A percentile compares a stretch with the other conserved stretches of the same genome.
Evolutionary conservation across 2,329 filamentous ascomycete species (phyloP).

Genomic region (Pseudogymnoascus sp.): DNA sequence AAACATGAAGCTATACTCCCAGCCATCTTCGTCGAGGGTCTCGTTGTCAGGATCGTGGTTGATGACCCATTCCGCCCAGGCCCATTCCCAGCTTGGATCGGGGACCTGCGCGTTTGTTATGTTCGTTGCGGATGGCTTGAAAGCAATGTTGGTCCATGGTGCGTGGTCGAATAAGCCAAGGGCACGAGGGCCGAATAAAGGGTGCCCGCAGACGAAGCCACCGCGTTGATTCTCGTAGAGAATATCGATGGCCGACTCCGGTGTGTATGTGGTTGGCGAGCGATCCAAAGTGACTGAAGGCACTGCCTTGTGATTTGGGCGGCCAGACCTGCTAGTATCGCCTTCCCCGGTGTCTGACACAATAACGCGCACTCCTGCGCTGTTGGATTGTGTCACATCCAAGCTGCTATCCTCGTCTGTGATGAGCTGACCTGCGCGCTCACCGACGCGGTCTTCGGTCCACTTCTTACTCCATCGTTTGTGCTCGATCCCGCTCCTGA

Average conservation of each 20-base stretch:
- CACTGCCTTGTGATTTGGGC: not conserved
- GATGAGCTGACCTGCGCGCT: not conserved
- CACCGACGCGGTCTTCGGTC: not conserved
- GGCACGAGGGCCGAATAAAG: slow-evolving; percentile 81
- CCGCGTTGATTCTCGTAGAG: slow-evolving; percentile 95
- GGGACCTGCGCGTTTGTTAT: slow-evolving; percentile 87
- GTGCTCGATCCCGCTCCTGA: not conserved
- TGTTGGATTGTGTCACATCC: not conserved
- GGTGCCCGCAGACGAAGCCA: slow-evolving; percentile 77
- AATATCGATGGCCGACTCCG: slow-evolving; percentile 64
- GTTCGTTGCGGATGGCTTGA: slow-evolving; percentile 53
- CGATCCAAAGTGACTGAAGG: not conserved
- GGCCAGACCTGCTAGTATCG: not conserved
- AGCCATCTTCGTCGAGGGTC: slow-evolving; percentile 80
- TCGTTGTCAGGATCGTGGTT: slow-evolving; percentile 53
- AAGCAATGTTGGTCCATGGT: slow-evolving; percentile 71
- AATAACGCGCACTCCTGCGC: not conserved
- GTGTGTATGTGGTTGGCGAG: slow-evolving; percentile 25
- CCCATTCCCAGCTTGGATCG: slow-evolving; percentile 93
- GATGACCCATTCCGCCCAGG: slow-evolving; percentile 57
- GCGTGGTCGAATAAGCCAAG: slow-evolving; percentile 79
- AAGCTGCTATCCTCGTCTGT: not conserved
- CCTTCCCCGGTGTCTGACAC: not conserved
- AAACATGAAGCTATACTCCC: slow-evolving; percentile 94
- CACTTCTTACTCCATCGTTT: slow-evolving; percentile 9